Evolutionary conservation across 2,329 filamentous ascomycete species (phyloP).

Genomic region (Periglandula ipomoeae): DNA sequence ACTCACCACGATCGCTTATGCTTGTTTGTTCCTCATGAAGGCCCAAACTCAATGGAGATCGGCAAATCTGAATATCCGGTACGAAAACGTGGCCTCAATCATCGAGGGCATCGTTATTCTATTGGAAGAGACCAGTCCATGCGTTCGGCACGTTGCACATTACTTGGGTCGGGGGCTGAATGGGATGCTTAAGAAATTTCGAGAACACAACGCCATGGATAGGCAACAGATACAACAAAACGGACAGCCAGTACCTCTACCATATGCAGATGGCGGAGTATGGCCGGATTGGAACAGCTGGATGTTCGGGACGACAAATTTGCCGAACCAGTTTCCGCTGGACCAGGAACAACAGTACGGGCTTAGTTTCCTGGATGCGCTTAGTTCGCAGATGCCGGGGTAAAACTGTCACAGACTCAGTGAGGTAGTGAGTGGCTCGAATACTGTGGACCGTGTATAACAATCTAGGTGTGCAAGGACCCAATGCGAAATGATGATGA

Average conservation of each 20-base stretch:
- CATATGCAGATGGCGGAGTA: conserved; percentile 2
- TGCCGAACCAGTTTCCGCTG: conserved; percentile 10
- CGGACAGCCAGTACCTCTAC: conserved; percentile 1
- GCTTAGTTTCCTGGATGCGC: conserved; percentile 16
- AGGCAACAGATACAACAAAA: conserved; percentile 6
- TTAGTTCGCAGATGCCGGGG: conserved; percentile 19
- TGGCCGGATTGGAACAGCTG: conserved; percentile 16
- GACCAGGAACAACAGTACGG: conserved; percentile 15
- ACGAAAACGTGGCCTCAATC: conserved; percentile 20
- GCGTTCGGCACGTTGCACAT: conserved; percentile 20
- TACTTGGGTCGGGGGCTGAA: conserved; percentile 20
- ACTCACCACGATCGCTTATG: conserved; percentile 23
- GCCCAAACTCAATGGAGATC: conserved; percentile 21
- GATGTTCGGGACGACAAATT: conserved; percentile 15
- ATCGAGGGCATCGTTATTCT: conserved; percentile 18
- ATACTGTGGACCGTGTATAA: not conserved
- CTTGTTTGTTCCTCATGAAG: conserved; percentile 24
- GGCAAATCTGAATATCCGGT: conserved; percentile 17
- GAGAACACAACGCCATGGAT: conserved; percentile 10
- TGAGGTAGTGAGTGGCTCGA: not conserved
- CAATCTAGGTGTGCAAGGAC: too few species aligned
- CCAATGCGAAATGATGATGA: too few species aligned
- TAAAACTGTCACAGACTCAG: not conserved
- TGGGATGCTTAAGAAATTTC: conserved; percentile 21
- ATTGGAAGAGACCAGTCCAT: conserved; percentile 16